Base-by-base conservation (phyloP, 352 stramenopile species). In the Phytophthora pinifolia region DNA sequence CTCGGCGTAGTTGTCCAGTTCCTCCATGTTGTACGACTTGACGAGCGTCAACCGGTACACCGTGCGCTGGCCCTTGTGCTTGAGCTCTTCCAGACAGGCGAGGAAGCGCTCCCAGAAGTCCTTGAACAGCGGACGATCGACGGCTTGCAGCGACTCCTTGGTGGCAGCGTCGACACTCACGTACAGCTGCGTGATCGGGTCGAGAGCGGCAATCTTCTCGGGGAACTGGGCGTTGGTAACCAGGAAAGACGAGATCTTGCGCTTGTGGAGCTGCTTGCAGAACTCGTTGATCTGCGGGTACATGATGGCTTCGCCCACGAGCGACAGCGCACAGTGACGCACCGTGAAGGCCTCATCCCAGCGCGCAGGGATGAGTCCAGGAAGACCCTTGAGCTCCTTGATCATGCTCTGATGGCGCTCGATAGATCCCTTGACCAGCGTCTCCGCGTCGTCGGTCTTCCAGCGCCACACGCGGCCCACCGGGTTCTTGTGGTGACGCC, bases 191-290 rank as follows among this genome's bases (percentile, higher is more conserved):
- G 97, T 99, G 48, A 99, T 97, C 2, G 97, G 97, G 47, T 96
- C 78, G 3, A 99, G 75, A 45, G 82, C 88, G 1, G 82, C 76
- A 68, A 99, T 99, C 37, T 96, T 96, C 56, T 98, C 83, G 0
- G 97, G 97, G 76, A 99, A 98, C 72, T 99, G 96, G 18, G 96
- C 96, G 65, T 99, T 99, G 2, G 96, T 99, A 4, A 99, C 97
- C 30, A 99, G 73, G 78, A 99, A 99, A 6, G 96, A 98, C 29
- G 90, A 98, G 61, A 99, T 99, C 27, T 86, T 65, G 27, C 96
- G 82, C 27, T 79, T 62, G 71, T 99, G 97, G 52, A 99, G 79
- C 65, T 99, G 90, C 27, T 81, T 79, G 54, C 98, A 87, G 25
- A 99, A 90, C 67, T 98, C 94, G 68, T 99, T 98, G 59, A 99